phyloP scores from a whole-genome alignment of 106 monocot genomes.

The Dendrobium chrysotoxum region DNA sequence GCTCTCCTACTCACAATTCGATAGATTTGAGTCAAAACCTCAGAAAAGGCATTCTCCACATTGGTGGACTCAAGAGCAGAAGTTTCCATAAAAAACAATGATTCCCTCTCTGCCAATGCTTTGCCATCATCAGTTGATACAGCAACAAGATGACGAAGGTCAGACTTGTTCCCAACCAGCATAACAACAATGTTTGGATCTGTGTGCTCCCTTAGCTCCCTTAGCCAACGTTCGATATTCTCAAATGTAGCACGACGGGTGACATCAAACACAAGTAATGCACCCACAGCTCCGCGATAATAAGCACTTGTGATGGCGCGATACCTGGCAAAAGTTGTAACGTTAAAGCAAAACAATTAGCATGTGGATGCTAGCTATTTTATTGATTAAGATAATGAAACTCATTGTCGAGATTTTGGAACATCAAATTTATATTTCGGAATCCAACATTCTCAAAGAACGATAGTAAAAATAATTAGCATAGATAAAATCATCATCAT shows the following conservation, averaged over 20 bases:
- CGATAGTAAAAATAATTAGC: no score
- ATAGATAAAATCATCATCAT: no score
- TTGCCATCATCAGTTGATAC: slow-evolving; percentile 46
- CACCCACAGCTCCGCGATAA: slow-evolving; percentile 53
- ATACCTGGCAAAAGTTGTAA: slow-evolving; percentile 21
- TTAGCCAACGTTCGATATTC: slow-evolving; percentile 45
- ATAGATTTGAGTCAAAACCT: slow-evolving; percentile 49
- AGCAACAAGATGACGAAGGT: slow-evolving; percentile 48
- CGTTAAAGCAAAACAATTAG: background rate
- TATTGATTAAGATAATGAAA: no score
- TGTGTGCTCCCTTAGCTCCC: slow-evolving; percentile 45
- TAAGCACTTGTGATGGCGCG: slow-evolving; percentile 59
- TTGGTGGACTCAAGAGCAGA: slow-evolving; percentile 50
- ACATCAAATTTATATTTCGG: no score
- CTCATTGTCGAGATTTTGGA: no score
- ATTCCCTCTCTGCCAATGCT: slow-evolving; percentile 37
- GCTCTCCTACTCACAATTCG: slow-evolving; percentile 37
- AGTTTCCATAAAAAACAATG: slow-evolving; percentile 52
- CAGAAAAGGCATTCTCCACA: slow-evolving; percentile 45
- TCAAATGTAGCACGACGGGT: slow-evolving; percentile 48
- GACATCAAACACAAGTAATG: slow-evolving; percentile 49
- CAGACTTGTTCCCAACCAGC: slow-evolving; percentile 51
- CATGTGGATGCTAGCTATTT: no score
- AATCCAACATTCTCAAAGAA: no score
- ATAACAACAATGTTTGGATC: slow-evolving; percentile 51